Base-by-base conservation (phyloP, 2,329 filamentous ascomycete species). In the Aschersonia sp. region DNA sequence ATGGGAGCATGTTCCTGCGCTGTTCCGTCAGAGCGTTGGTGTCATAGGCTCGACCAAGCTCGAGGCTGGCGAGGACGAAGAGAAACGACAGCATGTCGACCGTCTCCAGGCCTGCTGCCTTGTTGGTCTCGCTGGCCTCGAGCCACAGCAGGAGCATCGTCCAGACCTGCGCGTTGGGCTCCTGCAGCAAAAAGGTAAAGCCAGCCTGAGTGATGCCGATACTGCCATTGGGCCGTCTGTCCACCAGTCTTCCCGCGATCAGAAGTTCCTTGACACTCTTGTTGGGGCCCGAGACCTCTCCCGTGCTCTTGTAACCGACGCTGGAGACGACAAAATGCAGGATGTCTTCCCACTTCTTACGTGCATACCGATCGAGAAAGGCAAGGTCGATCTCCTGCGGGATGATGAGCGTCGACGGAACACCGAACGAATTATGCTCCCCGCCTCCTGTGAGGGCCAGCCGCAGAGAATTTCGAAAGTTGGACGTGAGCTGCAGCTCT, bases 121-220 rank as follows among this genome's bases (percentile, higher is more conserved):
- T 61, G 45, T 65, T 63, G 10, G 63, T 66, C 56, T 88, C 83
- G 43, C 85, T 84, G 51, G 88, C 85, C 55, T 94, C 86, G 46
- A 98, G 80, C 73, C 95, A 98, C 32, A 96, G 81, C 31, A 98
- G 83, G 38, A 98, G 73, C 44, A 98, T 72, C 30, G 89, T 92
- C 92, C 92, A 98, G 38, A 98, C 89, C 64, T 98, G 92, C 0
- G 91, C 89, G 62, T 96, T 97, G 50, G 91, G 84, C 60, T 96
- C 91, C 59, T 97, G 91, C 6, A 98, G 73, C 49, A 98, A 72
- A 59, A 98, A 98, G 0, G 87, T 89, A 61, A 98, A 98, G 5
- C 92, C 92, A 3, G 86, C 81, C 60, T 95, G 83, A 0, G 92
- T 98, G 57, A 98, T 98, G 47, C 78, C 79, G 7, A 88, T 74